Conservation (phyloP, 768 basidiomycete species). For the Leccinum disarticulatum region DNA sequence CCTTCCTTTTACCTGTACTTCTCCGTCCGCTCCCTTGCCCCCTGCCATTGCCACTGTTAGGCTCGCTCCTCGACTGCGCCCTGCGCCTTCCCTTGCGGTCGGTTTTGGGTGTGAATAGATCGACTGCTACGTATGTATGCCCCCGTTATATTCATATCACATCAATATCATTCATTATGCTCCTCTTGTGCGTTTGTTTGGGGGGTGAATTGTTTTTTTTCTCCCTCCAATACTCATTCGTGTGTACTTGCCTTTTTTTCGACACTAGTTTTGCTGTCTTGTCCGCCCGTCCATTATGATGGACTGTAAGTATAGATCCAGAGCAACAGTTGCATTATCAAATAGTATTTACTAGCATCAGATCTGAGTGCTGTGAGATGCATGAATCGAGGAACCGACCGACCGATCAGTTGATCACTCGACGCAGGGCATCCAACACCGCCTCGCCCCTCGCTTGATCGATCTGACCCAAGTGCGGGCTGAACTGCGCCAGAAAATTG, state of each 20-base stretch:
- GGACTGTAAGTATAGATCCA: background rate
- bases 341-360: too few species aligned
- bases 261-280: background rate
- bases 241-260: background rate
- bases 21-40: background rate
- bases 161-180: background rate
- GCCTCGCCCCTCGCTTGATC: conserved; percentile 46
- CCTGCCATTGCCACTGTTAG: too few species aligned
- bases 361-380: too few species aligned
- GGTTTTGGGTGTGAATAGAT: background rate
- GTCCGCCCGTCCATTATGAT: too few species aligned
- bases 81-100: background rate
- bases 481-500: conserved; percentile 58
- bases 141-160: background rate
- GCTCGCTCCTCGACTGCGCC: background rate
- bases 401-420: conserved; percentile 29
- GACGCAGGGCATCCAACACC: conserved; percentile 74
- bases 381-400: too few species aligned
- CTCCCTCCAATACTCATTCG: background rate
- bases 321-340: too few species aligned
- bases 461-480: conserved; percentile 49
- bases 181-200: background rate
- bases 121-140: background rate
- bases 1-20: background rate
- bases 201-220: background rate